These are phyloP conservation scores for Sordariomycetes sp. DNA, from an alignment of 2,329 filamentous ascomycete genomes.

Conservation along the genomic window DNA sequence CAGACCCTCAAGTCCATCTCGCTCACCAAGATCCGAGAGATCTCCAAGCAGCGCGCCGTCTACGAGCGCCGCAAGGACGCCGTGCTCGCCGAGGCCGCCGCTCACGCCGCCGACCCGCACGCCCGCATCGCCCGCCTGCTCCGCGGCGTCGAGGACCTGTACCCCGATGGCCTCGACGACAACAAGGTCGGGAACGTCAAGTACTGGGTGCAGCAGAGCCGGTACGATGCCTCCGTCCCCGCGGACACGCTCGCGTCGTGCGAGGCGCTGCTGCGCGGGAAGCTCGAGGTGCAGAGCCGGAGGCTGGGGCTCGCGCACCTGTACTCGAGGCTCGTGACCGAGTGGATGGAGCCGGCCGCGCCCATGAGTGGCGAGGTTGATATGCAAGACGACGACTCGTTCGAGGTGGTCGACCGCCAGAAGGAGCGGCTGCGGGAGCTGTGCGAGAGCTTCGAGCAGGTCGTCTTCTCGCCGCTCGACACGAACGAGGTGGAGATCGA, in stretches of 20 bases:
- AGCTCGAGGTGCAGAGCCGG: slow-evolving; percentile 27
- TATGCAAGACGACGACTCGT: background rate
- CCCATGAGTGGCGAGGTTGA: background rate
- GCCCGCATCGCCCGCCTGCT: background rate
- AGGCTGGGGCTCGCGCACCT: slow-evolving; percentile 31
- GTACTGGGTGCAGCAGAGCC: slow-evolving; percentile 26
- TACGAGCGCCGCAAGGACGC: background rate
- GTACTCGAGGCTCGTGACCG: slow-evolving; percentile 32
- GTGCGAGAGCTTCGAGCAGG: slow-evolving; percentile 28
- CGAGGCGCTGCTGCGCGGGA: slow-evolving; percentile 21
- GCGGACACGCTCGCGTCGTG: slow-evolving; percentile 18
- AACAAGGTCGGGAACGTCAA: slow-evolving; percentile 24
- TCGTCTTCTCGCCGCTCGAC: slow-evolving; percentile 27
- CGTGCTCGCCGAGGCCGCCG: background rate
- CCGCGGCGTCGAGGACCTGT: background rate
- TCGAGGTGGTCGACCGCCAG: slow-evolving; percentile 26
- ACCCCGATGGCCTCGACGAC: slow-evolving; percentile 6
- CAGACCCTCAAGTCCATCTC: background rate
- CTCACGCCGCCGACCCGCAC: background rate
- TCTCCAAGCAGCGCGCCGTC: background rate
- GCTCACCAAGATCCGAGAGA: background rate
- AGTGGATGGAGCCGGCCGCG: slow-evolving; percentile 26
- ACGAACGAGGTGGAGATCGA: slow-evolving; percentile 25
- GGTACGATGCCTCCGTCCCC: slow-evolving; percentile 28
- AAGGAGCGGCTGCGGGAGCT: slow-evolving; percentile 17